Percentiles rank a stretch among this genome's conserved stretches.
Conservation (phyloP, 2,329 filamentous ascomycete genomes). For the Fusarium agapanthi region DNA sequence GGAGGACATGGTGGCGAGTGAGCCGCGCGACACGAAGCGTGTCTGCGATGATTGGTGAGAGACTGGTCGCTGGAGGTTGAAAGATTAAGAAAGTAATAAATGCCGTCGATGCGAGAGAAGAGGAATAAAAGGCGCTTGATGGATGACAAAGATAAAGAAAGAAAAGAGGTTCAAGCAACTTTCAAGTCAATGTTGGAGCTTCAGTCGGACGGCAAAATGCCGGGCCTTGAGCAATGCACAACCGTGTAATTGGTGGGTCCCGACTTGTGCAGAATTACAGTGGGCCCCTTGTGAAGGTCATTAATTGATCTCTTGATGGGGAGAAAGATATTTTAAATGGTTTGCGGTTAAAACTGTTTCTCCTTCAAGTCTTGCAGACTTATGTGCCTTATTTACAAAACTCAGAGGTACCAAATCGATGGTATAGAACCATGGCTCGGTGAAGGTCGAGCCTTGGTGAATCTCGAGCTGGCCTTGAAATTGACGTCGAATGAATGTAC, state of each 20-base stretch:
- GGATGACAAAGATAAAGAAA: slow-evolving; percentile 34
- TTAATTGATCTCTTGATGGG: background rate
- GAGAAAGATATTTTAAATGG: background rate
- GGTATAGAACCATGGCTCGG: background rate
- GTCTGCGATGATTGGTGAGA: slow-evolving; percentile 8
- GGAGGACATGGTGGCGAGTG: slow-evolving; percentile 53
- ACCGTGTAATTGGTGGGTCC: slow-evolving; percentile 11
- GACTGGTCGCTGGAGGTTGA: background rate
- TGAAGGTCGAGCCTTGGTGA: background rate
- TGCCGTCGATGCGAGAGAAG: background rate
- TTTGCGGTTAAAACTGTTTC: background rate
- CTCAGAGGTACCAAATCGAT: background rate
- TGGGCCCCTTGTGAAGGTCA: background rate
- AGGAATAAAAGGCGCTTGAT: slow-evolving; percentile 21
- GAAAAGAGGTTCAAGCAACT: slow-evolving; percentile 19
- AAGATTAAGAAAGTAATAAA: slow-evolving; percentile 12
- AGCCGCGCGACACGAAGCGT: slow-evolving; percentile 35
- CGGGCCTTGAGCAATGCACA: slow-evolving; percentile 22
- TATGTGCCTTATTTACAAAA: rapidly evolving
- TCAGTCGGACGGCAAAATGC: slow-evolving; percentile 31
- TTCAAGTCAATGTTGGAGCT: slow-evolving; percentile 24
- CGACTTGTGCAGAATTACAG: background rate
- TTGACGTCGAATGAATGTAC: background rate
- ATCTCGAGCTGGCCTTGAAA: no score
- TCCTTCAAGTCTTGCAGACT: background rate